Percentiles rank a stretch among this genome's conserved stretches.
Evolutionary conservation across 2,329 filamentous ascomycete species (phyloP).

Genomic region (Dactylellina sp.): DNA sequence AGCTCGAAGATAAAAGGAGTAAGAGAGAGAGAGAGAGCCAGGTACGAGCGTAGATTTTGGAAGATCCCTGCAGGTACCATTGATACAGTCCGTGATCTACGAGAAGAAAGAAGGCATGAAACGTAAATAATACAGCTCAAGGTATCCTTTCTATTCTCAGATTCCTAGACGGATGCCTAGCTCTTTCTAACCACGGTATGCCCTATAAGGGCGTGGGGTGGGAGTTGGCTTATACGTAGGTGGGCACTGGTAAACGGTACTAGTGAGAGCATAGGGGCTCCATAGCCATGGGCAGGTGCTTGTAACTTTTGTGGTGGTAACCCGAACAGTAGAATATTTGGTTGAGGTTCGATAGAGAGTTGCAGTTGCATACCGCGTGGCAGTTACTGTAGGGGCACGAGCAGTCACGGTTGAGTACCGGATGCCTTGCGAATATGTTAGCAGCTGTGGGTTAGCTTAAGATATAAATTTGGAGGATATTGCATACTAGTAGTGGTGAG

Average conservation of each 20-base stretch:
- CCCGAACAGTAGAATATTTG: constrained; percentile 7
- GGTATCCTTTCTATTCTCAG: not conserved
- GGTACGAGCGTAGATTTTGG: too few species aligned
- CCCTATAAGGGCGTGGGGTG: constrained; percentile 21
- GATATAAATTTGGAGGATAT: not conserved
- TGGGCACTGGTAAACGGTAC: constrained; percentile 31
- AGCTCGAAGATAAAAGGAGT: too few species aligned
- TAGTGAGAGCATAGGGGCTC: constrained; percentile 21
- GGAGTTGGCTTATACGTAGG: constrained; percentile 21
- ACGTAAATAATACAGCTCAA: not conserved
- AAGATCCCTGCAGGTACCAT: too few species aligned
- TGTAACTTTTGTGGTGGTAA: constrained; percentile 35
- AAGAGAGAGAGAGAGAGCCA: too few species aligned
- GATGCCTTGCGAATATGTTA: constrained; percentile 12
- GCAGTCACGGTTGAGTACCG: constrained; percentile 26
- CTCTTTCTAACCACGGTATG: constrained; percentile 37
- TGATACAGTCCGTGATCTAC: too few species aligned
- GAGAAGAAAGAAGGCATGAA: too few species aligned
- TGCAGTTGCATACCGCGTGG: constrained; percentile 28
- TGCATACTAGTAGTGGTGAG: constrained; percentile 37
- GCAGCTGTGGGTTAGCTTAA: not conserved
- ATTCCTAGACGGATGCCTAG: not conserved
- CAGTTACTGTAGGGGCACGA: constrained; percentile 14
- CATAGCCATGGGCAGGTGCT: constrained; percentile 35
- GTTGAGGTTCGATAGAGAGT: constrained; percentile 22